Evolutionary conservation across 345 rosid species (phyloP), one percentile per base, ranked within the genome.

Genomic region (Citrus cavaleriei): DNA sequence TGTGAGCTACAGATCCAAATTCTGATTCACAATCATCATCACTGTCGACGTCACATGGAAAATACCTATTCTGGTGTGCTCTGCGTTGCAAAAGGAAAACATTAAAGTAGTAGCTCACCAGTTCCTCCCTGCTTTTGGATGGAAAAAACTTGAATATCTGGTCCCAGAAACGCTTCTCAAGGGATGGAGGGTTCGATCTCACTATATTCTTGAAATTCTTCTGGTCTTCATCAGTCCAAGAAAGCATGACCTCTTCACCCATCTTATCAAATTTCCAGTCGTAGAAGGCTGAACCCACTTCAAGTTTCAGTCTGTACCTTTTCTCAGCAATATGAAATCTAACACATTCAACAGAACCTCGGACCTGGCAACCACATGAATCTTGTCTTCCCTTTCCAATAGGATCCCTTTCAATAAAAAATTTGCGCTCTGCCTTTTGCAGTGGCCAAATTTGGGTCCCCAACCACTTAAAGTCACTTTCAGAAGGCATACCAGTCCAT

Each of bases 331-430:
- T 77, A 61, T 96, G 99, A 87, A 91, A 96, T 74, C 90, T 89
- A 54, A 93, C 88, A 76, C 99, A 96, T 77, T 88, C 91, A 10
- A 80, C 6, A 71, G 99, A 96, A 76, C 85, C 91, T 68, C 72
- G 89, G 77, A 75, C 65, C 38, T 78, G 81, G 78, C 99, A 96
- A 67, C 99, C 94, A 80, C 99, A 94, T 67, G 86, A 76, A 75
- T 90, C 93, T 76, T 84, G 86, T 77, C 98, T 91, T 81, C 97
- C 98, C 84, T 87, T 94, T 46, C 99, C 99, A 51, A 96, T 93
- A 3, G 86, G 95, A 76, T 91, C 97, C 81, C 95, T 83, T 87
- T 96, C 97, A 37, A 94, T 83, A n/a, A 93, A 83, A 78, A 63
- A 27, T 42, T 65, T 86, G 42, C 14, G 72, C 69, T 83, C 83